These are phyloP conservation scores for Candida coquimbonensis DNA, from an alignment of 805 yeast species.

Conservation along the genomic window DNA sequence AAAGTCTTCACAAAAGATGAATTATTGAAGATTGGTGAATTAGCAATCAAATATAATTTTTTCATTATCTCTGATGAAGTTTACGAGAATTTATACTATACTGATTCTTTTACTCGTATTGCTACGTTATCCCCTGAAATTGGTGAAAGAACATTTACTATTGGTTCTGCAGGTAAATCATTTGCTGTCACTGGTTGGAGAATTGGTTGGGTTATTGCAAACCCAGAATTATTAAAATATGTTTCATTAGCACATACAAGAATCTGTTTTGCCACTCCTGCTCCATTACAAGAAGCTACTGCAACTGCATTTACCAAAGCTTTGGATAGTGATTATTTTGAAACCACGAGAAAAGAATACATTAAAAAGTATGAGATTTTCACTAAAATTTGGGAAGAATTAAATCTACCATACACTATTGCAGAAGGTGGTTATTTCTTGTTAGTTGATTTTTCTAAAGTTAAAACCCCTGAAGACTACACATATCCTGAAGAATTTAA, in stretches of 20 bases:
- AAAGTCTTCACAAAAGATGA: slow-evolving; percentile 78
- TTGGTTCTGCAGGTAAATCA: slow-evolving; percentile 96
- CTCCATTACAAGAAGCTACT: slow-evolving; percentile 89
- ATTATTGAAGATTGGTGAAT: slow-evolving; percentile 62
- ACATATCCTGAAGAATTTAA: slow-evolving; percentile 63
- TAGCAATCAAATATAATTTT: slow-evolving; percentile 81
- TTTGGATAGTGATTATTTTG: slow-evolving; percentile 56
- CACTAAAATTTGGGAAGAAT: slow-evolving; percentile 72
- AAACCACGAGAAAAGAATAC: slow-evolving; percentile 60
- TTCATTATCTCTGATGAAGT: slow-evolving; percentile 89
- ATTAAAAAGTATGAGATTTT: slow-evolving; percentile 66
- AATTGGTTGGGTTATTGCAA: slow-evolving; percentile 92
- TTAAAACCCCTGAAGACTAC: slow-evolving; percentile 70
- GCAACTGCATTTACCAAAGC: slow-evolving; percentile 71
- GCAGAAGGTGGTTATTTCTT: slow-evolving; percentile 95
- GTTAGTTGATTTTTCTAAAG: slow-evolving; percentile 78
- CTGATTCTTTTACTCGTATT: slow-evolving; percentile 65
- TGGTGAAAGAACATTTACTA: slow-evolving; percentile 72
- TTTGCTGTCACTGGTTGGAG: slow-evolving; percentile 99
- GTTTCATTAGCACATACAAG: slow-evolving; percentile 89
- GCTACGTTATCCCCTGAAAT: slow-evolving; percentile 79
- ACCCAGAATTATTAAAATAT: slow-evolving; percentile 71
- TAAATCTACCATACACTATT: slow-evolving; percentile 80
- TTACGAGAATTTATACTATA: slow-evolving; percentile 81
- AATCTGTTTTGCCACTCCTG: slow-evolving; percentile 85